Evolutionary conservation across 352 stramenopile genomes (phyloP).

Genomic region (Blastocystis sp.): DNA sequence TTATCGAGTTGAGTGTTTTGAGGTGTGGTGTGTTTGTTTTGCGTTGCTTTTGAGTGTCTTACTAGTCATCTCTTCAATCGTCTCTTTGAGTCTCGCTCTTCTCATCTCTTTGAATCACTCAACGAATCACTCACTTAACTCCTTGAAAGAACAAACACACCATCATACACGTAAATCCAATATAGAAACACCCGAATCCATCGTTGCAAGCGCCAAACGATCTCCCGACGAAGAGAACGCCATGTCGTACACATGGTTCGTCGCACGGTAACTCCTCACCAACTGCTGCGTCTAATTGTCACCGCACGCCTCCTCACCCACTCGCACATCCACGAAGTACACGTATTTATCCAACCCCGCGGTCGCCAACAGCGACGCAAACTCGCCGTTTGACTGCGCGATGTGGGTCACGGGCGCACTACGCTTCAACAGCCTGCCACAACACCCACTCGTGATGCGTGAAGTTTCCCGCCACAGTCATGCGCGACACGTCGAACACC

Average conservation of each 20-base stretch:
- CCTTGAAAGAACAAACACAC: constrained; percentile 60
- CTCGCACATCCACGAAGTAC: constrained; percentile 59
- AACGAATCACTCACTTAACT: too few species aligned
- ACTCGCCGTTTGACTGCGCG: constrained; percentile 13
- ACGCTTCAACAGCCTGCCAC: background rate
- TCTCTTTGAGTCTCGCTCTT: too few species aligned
- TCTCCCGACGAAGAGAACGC: constrained; percentile 32
- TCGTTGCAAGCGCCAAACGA: background rate
- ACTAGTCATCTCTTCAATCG: too few species aligned
- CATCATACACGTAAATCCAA: constrained; percentile 55
- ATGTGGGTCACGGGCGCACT: constrained; percentile 59
- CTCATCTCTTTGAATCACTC: too few species aligned
- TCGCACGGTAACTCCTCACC: background rate
- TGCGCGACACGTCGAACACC: constrained; percentile 38
- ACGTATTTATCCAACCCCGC: constrained; percentile 42
- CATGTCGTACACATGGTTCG: constrained; percentile 53
- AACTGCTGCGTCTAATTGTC: constrained; percentile 21
- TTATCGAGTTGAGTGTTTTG: background rate
- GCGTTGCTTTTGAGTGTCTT: too few species aligned
- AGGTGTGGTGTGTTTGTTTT: background rate
- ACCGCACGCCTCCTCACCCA: background rate
- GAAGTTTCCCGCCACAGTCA: constrained; percentile 4
- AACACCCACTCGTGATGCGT: constrained; percentile 29
- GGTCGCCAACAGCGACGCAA: constrained; percentile 11
- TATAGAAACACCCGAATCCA: constrained; percentile 31